These are phyloP conservation scores for Excoecaria agallocha DNA, from an alignment of 345 rosid genomes.

Conservation along the genomic window DNA sequence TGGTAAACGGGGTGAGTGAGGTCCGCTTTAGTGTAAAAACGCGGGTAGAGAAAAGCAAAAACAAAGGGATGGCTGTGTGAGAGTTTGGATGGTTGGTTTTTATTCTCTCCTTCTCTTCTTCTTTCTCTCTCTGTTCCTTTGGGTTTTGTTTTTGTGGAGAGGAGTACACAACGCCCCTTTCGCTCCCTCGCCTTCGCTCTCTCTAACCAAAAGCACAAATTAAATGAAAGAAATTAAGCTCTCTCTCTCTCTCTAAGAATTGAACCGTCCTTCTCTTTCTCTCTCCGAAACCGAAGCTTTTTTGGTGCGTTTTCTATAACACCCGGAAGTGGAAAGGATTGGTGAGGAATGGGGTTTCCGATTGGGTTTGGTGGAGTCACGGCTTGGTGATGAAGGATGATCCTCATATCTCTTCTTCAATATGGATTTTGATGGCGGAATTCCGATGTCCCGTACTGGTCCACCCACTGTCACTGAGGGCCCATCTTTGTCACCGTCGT, in stretches of 20 bases:
- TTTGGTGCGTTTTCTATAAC: conserved; percentile 3
- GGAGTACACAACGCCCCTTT: conserved; percentile 49
- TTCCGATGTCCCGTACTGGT: conserved; percentile 55
- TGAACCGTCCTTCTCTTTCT: conserved; percentile 9
- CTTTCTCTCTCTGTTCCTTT: neutral
- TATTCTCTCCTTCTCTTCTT: conserved; percentile 22
- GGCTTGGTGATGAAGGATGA: conserved; percentile 42
- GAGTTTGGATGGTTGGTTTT: conserved; percentile 45
- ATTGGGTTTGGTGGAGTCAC: conserved; percentile 25
- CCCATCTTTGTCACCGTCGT: conserved; percentile 63
- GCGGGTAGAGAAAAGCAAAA: conserved; percentile 22
- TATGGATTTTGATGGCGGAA: conserved; percentile 78
- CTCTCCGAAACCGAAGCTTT: neutral
- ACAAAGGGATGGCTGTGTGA: neutral
- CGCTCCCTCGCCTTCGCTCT: conserved; percentile 22
- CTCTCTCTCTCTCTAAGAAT: neutral
- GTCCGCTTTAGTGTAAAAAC: conserved; percentile 24
- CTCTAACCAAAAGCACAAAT: neutral
- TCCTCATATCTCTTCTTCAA: conserved; percentile 19
- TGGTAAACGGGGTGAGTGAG: neutral
- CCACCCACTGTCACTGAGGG: conserved; percentile 37
- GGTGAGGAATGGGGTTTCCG: conserved; percentile 27
- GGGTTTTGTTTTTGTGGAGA: conserved; percentile 52
- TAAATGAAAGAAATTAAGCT: neutral
- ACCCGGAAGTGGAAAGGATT: neutral